Base-by-base conservation (phyloP, 179 eudicot species). In the Beta corolliflora region DNA sequence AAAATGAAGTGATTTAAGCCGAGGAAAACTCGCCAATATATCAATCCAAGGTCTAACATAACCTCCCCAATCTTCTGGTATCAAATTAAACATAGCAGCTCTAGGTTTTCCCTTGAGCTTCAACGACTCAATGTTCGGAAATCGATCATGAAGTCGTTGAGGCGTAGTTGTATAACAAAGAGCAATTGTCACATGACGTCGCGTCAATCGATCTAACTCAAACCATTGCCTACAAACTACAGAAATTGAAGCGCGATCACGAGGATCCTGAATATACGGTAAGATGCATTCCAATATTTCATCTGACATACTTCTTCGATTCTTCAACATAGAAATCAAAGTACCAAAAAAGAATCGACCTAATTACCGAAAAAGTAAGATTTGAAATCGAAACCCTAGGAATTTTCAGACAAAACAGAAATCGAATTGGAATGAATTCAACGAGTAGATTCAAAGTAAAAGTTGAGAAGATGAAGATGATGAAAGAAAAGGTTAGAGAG, bases 1-100 rank as follows among this genome's bases (percentile, higher is more conserved):
- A 44, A 95, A 90, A 85, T 95, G 99, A 60, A 95, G 82, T n/a
- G 86, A 79, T 55, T 85, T 89, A 74, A 95, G 81, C 12, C 84
- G 78, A 50, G 55, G 55, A 84, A 96, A 94, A 8, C 84, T 66
- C 31, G 36, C 82, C 6, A 87, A 55, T 2, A 88, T 67, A 60
- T 88, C 82, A 44, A 90, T 82, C 99, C 99, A 96, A 2, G 98
- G 94, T 5, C 87, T 75, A n/a, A 83, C 95, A 55, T 91, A 92
- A 18, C 99, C 99, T 5, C 99, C 99, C 99, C 99, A 95, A 83
- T 95, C 93, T 55, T 92, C 98, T 0, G 98, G 97, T 4, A 96
- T 94, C 76, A 96, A 76, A 66, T 94, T 91, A 16, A 90, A 96
- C 99, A 93, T 96, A 6, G 99, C 92, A 5, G 99, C 97, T 71